These are phyloP conservation scores for Cucumis sativus DNA, from an alignment of 306 rosid genomes.

Conservation along the genomic window DNA sequence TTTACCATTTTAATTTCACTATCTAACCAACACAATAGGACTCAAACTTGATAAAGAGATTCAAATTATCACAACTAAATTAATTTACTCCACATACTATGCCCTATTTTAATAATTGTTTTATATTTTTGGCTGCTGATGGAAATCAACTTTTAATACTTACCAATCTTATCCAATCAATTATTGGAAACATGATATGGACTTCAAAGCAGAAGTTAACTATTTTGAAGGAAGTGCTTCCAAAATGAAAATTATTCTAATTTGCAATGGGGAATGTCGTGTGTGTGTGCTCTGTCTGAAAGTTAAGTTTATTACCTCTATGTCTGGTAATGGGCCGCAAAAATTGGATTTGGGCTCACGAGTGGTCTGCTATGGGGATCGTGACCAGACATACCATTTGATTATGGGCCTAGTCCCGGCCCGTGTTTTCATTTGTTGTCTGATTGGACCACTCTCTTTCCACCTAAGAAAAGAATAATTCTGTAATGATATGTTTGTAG, in stretches of 20 bases:
- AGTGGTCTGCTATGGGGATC: not conserved
- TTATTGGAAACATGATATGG: not conserved
- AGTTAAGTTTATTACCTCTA: not conserved
- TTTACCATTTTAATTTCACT: not conserved
- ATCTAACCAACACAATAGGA: not conserved
- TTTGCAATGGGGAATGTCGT: not conserved
- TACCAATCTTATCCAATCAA: not conserved
- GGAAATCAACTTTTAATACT: not conserved
- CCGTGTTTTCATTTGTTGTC: not conserved
- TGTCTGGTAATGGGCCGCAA: not conserved
- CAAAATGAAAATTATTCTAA: not conserved
- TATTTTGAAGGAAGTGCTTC: not conserved
- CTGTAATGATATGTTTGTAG: too few species aligned
- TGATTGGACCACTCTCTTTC: not conserved
- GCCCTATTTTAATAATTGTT: not conserved
- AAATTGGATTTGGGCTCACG: not conserved
- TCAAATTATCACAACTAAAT: not conserved
- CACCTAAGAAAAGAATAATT: not conserved
- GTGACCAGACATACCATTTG: not conserved
- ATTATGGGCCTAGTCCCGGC: not conserved
- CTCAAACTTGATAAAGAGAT: not conserved
- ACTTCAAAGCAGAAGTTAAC: not conserved
- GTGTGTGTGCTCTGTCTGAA: not conserved
- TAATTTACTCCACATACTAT: not conserved
- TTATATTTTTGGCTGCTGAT: not conserved